Evolutionary conservation across 345 rosid species (phyloP).

Genomic region (Luvunga scandens): DNA sequence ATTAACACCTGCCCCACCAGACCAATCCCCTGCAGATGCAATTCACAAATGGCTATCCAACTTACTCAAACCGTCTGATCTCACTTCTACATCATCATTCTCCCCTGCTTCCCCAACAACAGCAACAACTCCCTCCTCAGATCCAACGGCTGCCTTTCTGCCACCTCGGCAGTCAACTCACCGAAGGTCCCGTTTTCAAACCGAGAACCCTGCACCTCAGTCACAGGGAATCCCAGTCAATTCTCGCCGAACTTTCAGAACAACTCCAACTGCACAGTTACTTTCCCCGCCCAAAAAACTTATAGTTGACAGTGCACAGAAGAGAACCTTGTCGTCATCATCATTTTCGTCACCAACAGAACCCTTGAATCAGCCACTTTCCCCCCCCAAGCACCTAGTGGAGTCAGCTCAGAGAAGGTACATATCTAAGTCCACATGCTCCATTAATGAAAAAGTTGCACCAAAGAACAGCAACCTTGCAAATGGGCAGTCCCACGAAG

Average conservation of each 20-base stretch:
- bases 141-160: slow-evolving; percentile 18
- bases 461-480: slow-evolving; percentile 11
- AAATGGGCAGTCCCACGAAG: slow-evolving; percentile 26
- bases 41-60: slow-evolving; percentile 50
- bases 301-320: slow-evolving; percentile 27
- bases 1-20: slow-evolving; percentile 12
- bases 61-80: slow-evolving; percentile 29
- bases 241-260: slow-evolving; percentile 32
- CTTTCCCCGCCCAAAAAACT: slow-evolving; percentile 50
- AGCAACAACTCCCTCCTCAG: slow-evolving; percentile 3
- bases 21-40: slow-evolving; percentile 31
- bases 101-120: slow-evolving; percentile 11
- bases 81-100: slow-evolving; percentile 5
- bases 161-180: slow-evolving; percentile 42
- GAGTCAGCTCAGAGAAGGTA: slow-evolving; percentile 51
- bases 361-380: slow-evolving; percentile 28
- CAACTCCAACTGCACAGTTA: slow-evolving; percentile 24
- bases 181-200: slow-evolving; percentile 52
- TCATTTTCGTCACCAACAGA: slow-evolving; percentile 18
- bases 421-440: slow-evolving; percentile 46
- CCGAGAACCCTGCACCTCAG: slow-evolving; percentile 18
- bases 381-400: slow-evolving; percentile 52
- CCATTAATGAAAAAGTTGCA: slow-evolving; percentile 29
- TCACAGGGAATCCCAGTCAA: slow-evolving; percentile 28
- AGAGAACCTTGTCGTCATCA: slow-evolving; percentile 43